Evolutionary conservation across 805 yeast genomes (phyloP).

Genomic region (Ogataea haglerorum): DNA sequence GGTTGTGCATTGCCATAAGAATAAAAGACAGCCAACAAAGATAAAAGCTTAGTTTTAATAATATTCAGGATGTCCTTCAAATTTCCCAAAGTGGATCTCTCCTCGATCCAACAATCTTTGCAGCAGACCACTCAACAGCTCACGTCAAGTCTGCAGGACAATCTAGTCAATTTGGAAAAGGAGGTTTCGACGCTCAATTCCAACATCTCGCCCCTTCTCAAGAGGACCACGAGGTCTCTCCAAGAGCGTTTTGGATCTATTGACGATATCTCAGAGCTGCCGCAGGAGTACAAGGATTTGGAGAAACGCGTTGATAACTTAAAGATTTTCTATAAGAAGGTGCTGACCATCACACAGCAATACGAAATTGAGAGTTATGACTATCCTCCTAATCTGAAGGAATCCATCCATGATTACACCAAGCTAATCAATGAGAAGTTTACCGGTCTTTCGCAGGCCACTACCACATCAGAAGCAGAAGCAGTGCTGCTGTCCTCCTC

Average conservation of each 20-base stretch:
- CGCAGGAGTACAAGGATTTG: slow-evolving; percentile 64
- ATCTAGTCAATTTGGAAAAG: slow-evolving; percentile 30
- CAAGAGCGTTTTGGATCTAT: slow-evolving; percentile 62
- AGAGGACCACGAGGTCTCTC: slow-evolving; percentile 56
- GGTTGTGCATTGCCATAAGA: background rate
- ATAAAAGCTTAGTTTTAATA: background rate
- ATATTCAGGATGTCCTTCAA: slow-evolving; percentile 30
- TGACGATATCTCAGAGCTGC: slow-evolving; percentile 69
- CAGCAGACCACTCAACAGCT: slow-evolving; percentile 35
- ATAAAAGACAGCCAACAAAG: slow-evolving; percentile 5
- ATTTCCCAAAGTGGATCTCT: slow-evolving; percentile 28
- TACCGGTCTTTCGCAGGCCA: slow-evolving; percentile 58
- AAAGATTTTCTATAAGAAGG: slow-evolving; percentile 53
- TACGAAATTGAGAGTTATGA: slow-evolving; percentile 76
- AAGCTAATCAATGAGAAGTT: slow-evolving; percentile 54
- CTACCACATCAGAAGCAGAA: slow-evolving; percentile 65
- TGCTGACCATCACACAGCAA: slow-evolving; percentile 52
- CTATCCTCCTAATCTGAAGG: slow-evolving; percentile 76
- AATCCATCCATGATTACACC: slow-evolving; percentile 60
- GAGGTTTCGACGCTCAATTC: slow-evolving; percentile 35
- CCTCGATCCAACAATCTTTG: slow-evolving; percentile 28
- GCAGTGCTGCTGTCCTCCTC: slow-evolving; percentile 41
- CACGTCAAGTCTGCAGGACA: slow-evolving; percentile 31
- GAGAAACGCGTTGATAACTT: slow-evolving; percentile 67
- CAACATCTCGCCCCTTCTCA: slow-evolving; percentile 50